These are phyloP conservation scores for Neltuma alba DNA, from an alignment of 306 rosid species.

Conservation along the genomic window DNA sequence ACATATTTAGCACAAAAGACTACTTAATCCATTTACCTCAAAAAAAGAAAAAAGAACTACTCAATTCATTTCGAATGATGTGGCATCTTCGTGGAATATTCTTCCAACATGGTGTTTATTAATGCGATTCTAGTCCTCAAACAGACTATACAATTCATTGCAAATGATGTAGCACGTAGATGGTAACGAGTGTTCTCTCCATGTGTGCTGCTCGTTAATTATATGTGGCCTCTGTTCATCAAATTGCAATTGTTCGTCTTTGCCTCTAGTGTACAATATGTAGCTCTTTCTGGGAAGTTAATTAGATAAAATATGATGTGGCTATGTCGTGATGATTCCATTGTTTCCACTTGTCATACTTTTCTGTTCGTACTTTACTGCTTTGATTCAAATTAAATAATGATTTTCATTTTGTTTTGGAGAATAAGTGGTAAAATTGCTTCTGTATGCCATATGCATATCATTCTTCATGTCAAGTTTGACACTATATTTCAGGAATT, in stretches of 20 bases:
- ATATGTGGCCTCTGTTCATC: not conserved
- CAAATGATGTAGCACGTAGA: not conserved
- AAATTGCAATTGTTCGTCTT: not conserved
- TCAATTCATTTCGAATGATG: not conserved
- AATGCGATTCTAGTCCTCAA: not conserved
- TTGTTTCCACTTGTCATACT: not conserved
- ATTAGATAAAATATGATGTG: not conserved
- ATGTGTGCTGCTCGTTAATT: not conserved
- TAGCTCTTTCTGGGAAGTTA: not conserved
- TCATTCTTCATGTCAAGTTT: conserved; percentile 27
- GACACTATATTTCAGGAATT: conserved; percentile 71
- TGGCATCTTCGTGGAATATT: not conserved
- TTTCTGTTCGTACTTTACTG: not conserved
- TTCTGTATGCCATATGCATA: conserved; percentile 4
- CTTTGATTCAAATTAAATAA: not conserved
- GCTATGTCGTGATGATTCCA: not conserved
- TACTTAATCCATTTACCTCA: not conserved
- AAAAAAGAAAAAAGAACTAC: not conserved
- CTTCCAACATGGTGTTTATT: not conserved
- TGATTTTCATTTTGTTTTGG: conserved; percentile 14
- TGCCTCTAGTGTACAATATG: not conserved
- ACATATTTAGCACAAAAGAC: not conserved
- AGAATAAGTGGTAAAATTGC: conserved; percentile 16
- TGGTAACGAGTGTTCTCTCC: not conserved
- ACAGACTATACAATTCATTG: not conserved